Base-by-base conservation (phyloP, 108 stramenopile genomes). In the Nitzschia sp. region DNA sequence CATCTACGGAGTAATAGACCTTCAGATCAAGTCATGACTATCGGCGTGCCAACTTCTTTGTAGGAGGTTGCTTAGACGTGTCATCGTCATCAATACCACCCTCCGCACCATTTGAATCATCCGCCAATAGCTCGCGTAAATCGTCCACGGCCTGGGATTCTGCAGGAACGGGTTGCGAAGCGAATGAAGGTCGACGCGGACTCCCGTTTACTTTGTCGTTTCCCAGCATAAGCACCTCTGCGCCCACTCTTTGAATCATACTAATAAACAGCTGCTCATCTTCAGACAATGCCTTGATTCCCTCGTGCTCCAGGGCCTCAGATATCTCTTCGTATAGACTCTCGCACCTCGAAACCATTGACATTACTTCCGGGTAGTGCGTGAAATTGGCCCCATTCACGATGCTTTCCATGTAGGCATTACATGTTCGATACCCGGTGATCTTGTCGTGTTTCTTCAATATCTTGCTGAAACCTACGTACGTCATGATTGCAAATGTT, bases 391-490 rank as follows among this genome's bases (percentile, higher is more conserved):
- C 81, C 62, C 86, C 85, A 57, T 84, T 85, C 30, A 91, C 89
- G 9, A 87, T 76, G 58, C 83, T 84, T 32, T 75, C 76, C 86
- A 92, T 89, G 59, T 89, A 92, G 17, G 88, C 85, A 34, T 67
- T 69, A 47, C 87, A 63, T n/a, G 90, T 93, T n/a, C 60, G 59
- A 58, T 79, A 93, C 36, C 92, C 91, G 1, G 96, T 96, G 23
- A 82, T 69, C 74, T 97, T 98, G 84, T 98, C 97, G 77, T 98
- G 97, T 76, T 98, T 98, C 76, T 98, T 98, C 58, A 98, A 80
- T 55, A 97, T 96, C 80, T 98, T 98, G 63, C 86, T 86, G 76
- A 96, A 97, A 27, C 86, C 86, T 63, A 93, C 94, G 73, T 96
- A 98, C 33, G 95, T 96, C 92, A 98, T 96, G 64, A 98, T 96